Evolutionary conservation across 192 early-diverging fungal species (phyloP), one percentile per base, ranked within the genome.

Genomic region (Backusella sp.): DNA sequence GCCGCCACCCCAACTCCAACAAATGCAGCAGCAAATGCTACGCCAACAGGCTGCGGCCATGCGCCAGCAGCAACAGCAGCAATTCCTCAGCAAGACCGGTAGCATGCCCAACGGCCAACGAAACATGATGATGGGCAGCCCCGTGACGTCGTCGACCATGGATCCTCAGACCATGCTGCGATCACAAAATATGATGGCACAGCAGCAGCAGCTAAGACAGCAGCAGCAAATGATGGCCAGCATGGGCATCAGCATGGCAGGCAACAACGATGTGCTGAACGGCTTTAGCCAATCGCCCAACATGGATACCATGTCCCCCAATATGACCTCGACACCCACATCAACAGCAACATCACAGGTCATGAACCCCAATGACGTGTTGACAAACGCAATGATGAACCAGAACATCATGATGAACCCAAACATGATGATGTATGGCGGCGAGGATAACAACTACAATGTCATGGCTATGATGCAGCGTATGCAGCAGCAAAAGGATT

Each of bases 401-500:
- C 79, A 75, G 26, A 76, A 77, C 67, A 42, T 80, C 3, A 67
- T 80, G 75, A 68, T 67, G 28, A 76, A 76, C 36, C 65, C 75
- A 66, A 53, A 28, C 9, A 69, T 28, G 26, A 71, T 77, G 52
- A 73, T 73, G 34, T 71, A 72, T 66, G 76, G 70, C 15, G 44
- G 69, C 19, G 49, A 44, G 4, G 44, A 44, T 42, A 77, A 72
- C 46, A 66, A 71, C 15, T 28, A 78, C 9, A 76, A 77, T 53
- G 72, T 80, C 14, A 77, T 80, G 79, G 73, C 76, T 42, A 77
- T 80, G 79, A 76, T 80, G 75, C 79, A 80, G 34, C 62, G 72
- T 32, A 62, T 73, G 66, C 74, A 74, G 46, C 73, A 74, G 42
- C 73, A 66, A 34, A 72, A 72, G 30, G 70, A 72, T 46, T 72